Percentiles rank a stretch among this genome's conserved stretches.
These are phyloP conservation scores for Ustilago cynodontis DNA, from an alignment of 1,284 basidiomycete species.

Conservation along the genomic window DNA sequence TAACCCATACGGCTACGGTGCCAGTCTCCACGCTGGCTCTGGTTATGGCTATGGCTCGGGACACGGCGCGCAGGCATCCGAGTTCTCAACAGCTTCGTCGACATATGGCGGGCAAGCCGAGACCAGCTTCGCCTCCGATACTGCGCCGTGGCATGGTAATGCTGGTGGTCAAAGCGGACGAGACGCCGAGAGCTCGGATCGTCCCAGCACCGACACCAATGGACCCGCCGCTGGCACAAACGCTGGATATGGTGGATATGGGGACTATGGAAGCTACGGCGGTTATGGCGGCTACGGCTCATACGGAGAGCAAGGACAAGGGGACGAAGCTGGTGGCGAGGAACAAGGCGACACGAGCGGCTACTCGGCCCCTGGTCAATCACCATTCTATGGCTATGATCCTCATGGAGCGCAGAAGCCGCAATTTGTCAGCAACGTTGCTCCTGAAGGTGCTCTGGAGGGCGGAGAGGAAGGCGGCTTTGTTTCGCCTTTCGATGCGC, in stretches of 20 bases:
- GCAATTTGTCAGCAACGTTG: constrained; percentile 68
- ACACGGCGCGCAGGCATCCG: constrained; percentile 25
- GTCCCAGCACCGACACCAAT: constrained; percentile 27
- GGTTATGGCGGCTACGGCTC: constrained; percentile 32
- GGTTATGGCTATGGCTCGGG: constrained; percentile 13
- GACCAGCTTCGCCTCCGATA: constrained; percentile 43
- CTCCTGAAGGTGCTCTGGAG: constrained; percentile 36
- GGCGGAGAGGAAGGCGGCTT: constrained; percentile 73
- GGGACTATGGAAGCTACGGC: constrained; percentile 33
- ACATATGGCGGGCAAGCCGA: constrained; percentile 36
- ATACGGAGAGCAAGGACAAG: constrained; percentile 24
- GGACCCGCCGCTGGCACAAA: constrained; percentile 20
- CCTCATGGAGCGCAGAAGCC: constrained; percentile 58
- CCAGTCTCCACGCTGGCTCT: constrained; percentile 15
- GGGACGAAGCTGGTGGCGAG: constrained; percentile 19
- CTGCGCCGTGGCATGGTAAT: constrained; percentile 32
- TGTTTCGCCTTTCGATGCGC: constrained; percentile 85
- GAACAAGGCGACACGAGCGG: constrained; percentile 26
- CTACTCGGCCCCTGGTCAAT: constrained; percentile 23
- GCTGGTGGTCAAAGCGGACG: constrained; percentile 12
- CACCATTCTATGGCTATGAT: constrained; percentile 62
- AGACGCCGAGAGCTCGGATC: constrained; percentile 28
- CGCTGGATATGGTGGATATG: constrained; percentile 28
- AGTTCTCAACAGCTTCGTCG: constrained; percentile 34
- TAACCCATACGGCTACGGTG: constrained; percentile 18